Base-by-base conservation (phyloP, 2,329 filamentous ascomycete genomes). In the Fusarium palustre region DNA sequence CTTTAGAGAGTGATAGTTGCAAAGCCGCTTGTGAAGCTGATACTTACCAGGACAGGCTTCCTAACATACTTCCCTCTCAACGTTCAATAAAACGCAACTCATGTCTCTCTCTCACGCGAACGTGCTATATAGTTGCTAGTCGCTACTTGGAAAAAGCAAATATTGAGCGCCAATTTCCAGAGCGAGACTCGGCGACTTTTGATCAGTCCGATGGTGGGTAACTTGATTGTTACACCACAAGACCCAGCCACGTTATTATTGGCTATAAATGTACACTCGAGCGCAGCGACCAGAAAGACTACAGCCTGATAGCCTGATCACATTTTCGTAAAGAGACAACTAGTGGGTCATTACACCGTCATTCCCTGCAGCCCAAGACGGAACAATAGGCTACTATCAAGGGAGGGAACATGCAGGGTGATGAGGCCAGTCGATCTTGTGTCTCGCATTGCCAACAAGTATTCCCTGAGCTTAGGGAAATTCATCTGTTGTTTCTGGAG, bases 191-290 rank as follows among this genome's bases (percentile, higher is more conserved):
- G 48, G 48, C 18, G 16, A 22, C 3, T 30, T 11, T 30, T 7
- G 11, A 16, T 1, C 6, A 28, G 1, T 15, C 2, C 1, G 24
- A 9, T 25, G 6, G 34, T 50, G 48, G 48, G 13, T 50, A 18
- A 18, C 25, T 11, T 4, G 3, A 0, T 16, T 9, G 12, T 15
- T 2, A 25, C 30, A 42, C 12, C 11, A 22, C 16, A 43, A 18
- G 5, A 15, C 41, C 15, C 20, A 43, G 24, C 13, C 25, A 13
- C 31, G 24, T 20, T 22, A 8, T 50, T 9, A 50, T 18, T 50
- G 48, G 24, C 10, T 22, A 4, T 11, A 8, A 20, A n/a, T 2
- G 3, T 8, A 1, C 2, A 7, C 10, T 15, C 3, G 3, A 31
- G 24, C 33, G 13, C 15, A 41, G 24, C 1, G 13, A 30, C 15